These are phyloP conservation scores for Pseudogymnoascus sp. DNA, from an alignment of 2,329 filamentous ascomycete genomes.

Conservation along the genomic window DNA sequence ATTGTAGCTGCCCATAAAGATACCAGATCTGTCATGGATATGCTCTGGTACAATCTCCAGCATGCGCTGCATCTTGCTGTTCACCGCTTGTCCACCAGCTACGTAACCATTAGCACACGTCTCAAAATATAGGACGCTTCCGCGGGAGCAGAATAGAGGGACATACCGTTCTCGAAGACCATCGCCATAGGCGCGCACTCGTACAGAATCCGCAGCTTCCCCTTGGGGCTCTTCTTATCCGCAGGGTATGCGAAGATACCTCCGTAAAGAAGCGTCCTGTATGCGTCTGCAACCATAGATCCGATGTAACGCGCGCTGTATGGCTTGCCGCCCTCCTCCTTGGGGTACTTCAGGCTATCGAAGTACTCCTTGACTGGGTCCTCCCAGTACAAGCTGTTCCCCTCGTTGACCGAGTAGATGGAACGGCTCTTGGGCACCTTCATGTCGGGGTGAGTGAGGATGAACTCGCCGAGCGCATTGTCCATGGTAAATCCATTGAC, in stretches of 20 bases:
- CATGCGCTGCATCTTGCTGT: conserved; percentile 88
- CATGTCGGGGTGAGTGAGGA: conserved; percentile 95
- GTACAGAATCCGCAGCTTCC: conserved; percentile 93
- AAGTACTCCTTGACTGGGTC: conserved; percentile 83
- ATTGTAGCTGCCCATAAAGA: conserved; percentile 90
- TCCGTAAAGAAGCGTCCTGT: conserved; percentile 89
- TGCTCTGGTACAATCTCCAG: conserved; percentile 79
- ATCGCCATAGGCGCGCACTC: conserved; percentile 99
- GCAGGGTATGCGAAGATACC: conserved; percentile 97
- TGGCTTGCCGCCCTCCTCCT: conserved; percentile 65
- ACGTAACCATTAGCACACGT: conserved; percentile 27
- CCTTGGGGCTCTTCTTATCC: conserved; percentile 97
- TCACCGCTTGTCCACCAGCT: conserved; percentile 88
- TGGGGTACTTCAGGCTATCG: conserved; percentile 76
- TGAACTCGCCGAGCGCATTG: conserved; percentile 95
- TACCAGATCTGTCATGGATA: conserved; percentile 92
- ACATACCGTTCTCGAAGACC: conserved; percentile 93
- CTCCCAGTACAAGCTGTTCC: conserved; percentile 95
- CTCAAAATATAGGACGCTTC: neutral
- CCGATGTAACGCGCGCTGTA: conserved; percentile 95
- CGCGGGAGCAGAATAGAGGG: neutral
- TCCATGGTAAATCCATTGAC: conserved; percentile 99
- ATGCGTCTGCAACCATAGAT: conserved; percentile 97
- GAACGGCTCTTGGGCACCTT: conserved; percentile 67
- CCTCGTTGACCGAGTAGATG: conserved; percentile 99